These are phyloP conservation scores for Fusarium annulatum DNA, from an alignment of 2,329 filamentous ascomycete species.

Conservation along the genomic window DNA sequence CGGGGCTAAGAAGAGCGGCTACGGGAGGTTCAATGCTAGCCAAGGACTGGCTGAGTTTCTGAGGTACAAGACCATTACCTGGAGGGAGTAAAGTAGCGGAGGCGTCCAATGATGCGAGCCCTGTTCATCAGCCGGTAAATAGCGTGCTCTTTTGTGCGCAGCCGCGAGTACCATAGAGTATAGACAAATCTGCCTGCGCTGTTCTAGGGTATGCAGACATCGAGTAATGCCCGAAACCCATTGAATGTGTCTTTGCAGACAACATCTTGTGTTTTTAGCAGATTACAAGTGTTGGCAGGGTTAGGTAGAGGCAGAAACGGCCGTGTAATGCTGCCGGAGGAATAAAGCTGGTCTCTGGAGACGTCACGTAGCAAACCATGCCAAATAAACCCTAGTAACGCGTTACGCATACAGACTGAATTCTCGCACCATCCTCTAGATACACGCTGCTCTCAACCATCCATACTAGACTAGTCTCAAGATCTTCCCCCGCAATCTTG, in stretches of 20 bases:
- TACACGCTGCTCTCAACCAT: not conserved
- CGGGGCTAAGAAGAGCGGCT: constrained; percentile 71
- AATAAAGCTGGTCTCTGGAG: not conserved
- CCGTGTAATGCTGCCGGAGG: not conserved
- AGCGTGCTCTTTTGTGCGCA: not conserved
- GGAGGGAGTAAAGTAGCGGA: not conserved
- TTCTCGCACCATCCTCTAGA: not conserved
- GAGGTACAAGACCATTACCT: not conserved
- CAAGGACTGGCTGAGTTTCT: constrained; percentile 57
- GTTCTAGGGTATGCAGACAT: not conserved
- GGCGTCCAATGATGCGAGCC: not conserved
- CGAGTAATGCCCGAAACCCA: not conserved
- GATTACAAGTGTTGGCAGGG: not conserved
- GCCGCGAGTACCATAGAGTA: not conserved
- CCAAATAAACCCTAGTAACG: not conserved
- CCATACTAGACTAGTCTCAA: not conserved
- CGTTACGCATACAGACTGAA: not conserved
- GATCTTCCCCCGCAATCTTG: not conserved
- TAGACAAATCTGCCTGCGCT: not conserved
- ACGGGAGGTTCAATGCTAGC: constrained; percentile 62
- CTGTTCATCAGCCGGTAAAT: not conserved
- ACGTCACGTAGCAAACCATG: not conserved
- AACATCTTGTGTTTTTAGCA: not conserved
- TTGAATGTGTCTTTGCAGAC: not conserved
- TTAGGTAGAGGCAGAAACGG: not conserved